These are phyloP conservation scores for Rhizopus sp. DNA, from an alignment of 371 early-diverging fungal species.

Conservation along the genomic window DNA sequence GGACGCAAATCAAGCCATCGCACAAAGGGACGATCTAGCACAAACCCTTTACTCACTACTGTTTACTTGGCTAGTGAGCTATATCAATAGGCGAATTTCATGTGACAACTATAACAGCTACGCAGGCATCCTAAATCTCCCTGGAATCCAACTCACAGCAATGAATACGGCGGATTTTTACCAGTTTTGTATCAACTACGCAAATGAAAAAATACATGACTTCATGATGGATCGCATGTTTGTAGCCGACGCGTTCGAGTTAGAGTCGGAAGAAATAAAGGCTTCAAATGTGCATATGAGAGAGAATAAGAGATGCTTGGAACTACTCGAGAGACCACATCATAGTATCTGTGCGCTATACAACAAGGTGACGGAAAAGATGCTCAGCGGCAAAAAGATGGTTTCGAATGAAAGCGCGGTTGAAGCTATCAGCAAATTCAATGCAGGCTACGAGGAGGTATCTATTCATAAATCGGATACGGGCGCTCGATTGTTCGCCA, in stretches of 20 bases:
- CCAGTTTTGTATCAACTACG: slow-evolving; percentile 75
- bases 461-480: slow-evolving; percentile 24
- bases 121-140: slow-evolving; percentile 72
- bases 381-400: slow-evolving; percentile 15
- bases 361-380: slow-evolving; percentile 34
- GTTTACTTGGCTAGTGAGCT: slow-evolving; percentile 31
- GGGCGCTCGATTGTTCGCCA: slow-evolving; percentile 54
- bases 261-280: slow-evolving; percentile 48
- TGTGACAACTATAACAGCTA: slow-evolving; percentile 63
- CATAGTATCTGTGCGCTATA: slow-evolving; percentile 52
- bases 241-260: slow-evolving; percentile 45
- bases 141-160: slow-evolving; percentile 44
- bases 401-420: slow-evolving; percentile 30
- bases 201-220: slow-evolving; percentile 75
- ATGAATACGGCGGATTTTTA: slow-evolving; percentile 54
- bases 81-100: slow-evolving; percentile 28
- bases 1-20: slow-evolving; percentile 48
- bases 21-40: slow-evolving; percentile 29
- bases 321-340: slow-evolving; percentile 38
- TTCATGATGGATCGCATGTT: slow-evolving; percentile 64
- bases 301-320: slow-evolving; percentile 40
- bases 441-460: slow-evolving; percentile 12
- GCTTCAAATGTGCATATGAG: slow-evolving; percentile 39
- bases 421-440: slow-evolving; percentile 29
- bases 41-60: slow-evolving; percentile 21